Base-by-base conservation (phyloP, 345 rosid genomes). In the Heritiera fomes region DNA sequence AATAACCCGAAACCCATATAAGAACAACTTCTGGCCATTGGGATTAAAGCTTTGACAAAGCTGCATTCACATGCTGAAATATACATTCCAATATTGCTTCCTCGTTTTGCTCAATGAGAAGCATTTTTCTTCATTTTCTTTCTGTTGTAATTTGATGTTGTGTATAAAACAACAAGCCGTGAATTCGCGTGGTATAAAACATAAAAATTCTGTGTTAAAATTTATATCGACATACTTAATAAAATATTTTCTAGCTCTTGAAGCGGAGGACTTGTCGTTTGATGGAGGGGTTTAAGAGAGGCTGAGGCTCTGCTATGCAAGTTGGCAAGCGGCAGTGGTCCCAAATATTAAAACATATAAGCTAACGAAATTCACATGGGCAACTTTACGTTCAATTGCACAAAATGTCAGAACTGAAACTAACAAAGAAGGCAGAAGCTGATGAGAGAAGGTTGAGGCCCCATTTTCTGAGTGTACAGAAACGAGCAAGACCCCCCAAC, bases 301-400 rank as follows among this genome's bases (percentile, higher is more conserved):
- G 38, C 38, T 17, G 23, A 61, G 59, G 11, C 20, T 46, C 38
- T 20, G 46, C 56, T 76, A 23, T 64, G 86, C 82, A 76, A 80
- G 60, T 78, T 78, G 75, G 82, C 87, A 88, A 85, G 86, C 83
- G 90, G 80, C 60, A 43, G 71, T 87, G 93, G 94, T 88, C 91
- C 97, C 87, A 79, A 76, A 23, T 3, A 77, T 47, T 66, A 68
- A 79, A 78, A 77, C 78, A 85, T 60, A 77, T 60, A 77, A 82
- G 80, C 79, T 71, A 79, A 84, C 81, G 83, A 83, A 65, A 66
- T 67, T 88, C 91, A 88, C 92, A 86, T 88, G 92, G 82, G 50
- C 75, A 73, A 76, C 75, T 61, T 62, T 72, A 46, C 77, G 6
- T 73, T 77, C 71, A 49, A 41, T n/a, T 53, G 64, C 77, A 77